Conservation (phyloP, 1,139 yeast species). For the Sugiyamaella xylanicola region DNA sequence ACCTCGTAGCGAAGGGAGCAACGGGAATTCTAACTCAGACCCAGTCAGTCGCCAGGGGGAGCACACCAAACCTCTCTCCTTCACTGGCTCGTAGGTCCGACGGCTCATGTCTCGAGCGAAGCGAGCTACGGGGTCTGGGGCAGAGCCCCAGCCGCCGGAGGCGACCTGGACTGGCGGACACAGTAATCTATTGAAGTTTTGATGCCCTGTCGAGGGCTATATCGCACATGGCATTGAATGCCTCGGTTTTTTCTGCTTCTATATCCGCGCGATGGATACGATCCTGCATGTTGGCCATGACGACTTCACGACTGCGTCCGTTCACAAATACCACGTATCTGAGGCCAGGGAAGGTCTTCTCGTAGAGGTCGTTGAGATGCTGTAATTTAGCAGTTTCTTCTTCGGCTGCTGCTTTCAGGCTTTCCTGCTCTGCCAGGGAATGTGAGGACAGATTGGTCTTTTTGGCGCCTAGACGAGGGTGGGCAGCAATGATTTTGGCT, state of each 20-base stretch:
- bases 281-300: slow-evolving; percentile 64
- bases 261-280: slow-evolving; percentile 62
- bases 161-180: background rate
- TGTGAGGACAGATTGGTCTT: slow-evolving; percentile 56
- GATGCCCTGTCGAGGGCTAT: slow-evolving; percentile 75
- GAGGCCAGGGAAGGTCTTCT: slow-evolving; percentile 72
- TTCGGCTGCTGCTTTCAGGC: slow-evolving; percentile 51
- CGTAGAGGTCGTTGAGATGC: slow-evolving; percentile 63
- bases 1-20: too few species aligned
- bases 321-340: slow-evolving; percentile 90
- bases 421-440: slow-evolving; percentile 70
- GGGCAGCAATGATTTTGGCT: slow-evolving; percentile 62
- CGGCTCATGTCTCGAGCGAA: too few species aligned
- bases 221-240: slow-evolving; percentile 86
- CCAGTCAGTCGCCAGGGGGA: too few species aligned
- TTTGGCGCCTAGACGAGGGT: slow-evolving; percentile 80
- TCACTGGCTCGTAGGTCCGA: too few species aligned
- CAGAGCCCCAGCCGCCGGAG: slow-evolving; percentile 3
- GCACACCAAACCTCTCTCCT: too few species aligned
- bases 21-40: too few species aligned
- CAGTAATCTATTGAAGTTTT: slow-evolving; percentile 25
- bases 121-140: slow-evolving; percentile 5
- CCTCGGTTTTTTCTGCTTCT: slow-evolving; percentile 58
- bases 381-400: slow-evolving; percentile 54
- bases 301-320: slow-evolving; percentile 67